Percentiles rank a stretch among this genome's conserved stretches.
phyloP scores from a whole-genome alignment of 179 eudicot species.

The Silene vulgaris region DNA sequence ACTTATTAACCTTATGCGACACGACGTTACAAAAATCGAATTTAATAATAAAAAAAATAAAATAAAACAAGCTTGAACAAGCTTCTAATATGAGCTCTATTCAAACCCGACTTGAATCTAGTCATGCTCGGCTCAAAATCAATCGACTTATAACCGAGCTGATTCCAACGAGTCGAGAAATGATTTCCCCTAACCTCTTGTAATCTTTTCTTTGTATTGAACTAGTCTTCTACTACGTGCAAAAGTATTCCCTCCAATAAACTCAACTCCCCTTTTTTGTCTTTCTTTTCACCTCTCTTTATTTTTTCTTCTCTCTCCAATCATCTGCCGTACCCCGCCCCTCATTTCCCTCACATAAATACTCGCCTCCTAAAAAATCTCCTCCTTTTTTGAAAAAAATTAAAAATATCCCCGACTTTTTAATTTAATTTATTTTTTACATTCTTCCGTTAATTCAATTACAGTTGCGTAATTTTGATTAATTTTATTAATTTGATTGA shows the following conservation, averaged over 20 bases:
- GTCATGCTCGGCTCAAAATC: too few relatives aligned
- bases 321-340: neutral
- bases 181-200: too few relatives aligned
- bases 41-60: too few relatives aligned
- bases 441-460: conserved; percentile 6
- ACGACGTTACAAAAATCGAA: too few relatives aligned
- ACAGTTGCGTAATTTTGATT: neutral
- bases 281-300: neutral
- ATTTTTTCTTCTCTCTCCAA: conserved; percentile 17
- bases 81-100: too few relatives aligned
- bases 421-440: neutral
- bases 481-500: neutral
- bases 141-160: too few relatives aligned
- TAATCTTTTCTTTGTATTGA: too few relatives aligned
- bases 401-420: neutral
- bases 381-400: neutral
- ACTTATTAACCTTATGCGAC: too few relatives aligned
- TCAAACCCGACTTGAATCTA: too few relatives aligned
- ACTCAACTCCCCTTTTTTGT: neutral
- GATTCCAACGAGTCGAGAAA: too few relatives aligned
- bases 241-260: neutral
- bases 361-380: neutral
- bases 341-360: conserved; percentile 12
- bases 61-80: too few relatives aligned
- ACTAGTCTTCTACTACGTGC: neutral